Base-by-base conservation (phyloP, 1,284 basidiomycete genomes). In the Phylloboletellus chloephorus region DNA sequence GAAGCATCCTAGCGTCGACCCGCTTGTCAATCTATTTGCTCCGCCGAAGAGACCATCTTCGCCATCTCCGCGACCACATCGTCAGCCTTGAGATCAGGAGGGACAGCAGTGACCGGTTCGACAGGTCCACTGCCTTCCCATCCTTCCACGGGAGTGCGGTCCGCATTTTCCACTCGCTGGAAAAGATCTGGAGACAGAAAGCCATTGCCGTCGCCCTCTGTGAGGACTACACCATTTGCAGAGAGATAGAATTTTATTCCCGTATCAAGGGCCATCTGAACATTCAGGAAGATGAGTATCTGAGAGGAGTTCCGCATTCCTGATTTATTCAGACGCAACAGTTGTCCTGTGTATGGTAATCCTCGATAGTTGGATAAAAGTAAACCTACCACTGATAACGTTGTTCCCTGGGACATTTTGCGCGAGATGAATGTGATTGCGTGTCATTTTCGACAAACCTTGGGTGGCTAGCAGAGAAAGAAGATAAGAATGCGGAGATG, bases 391-490 rank as follows among this genome's bases (percentile, higher is more conserved):
- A 49, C 87, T 90, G 43, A 85, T 76, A 32, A 89, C 78, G 7
- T 75, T 74, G 2, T 73, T 66, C 1, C 75, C 74, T 11, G 71
- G 65, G 6, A 85, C 68, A 35, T 81, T 79, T 61, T 87, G 81
- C 0, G 92, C 90, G 9, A 94, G 72, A 58, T 95, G 92, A 36
- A 95, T 85, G 55, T 95, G 89, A 50, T 90, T 92, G 19, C 91
- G 73, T 11, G 64, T 72, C 91, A 93, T 94, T 47, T 74, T 80
- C n/a, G 82, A 88, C 11, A 95, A 65, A 0, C 90, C 91, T 52
- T 83, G 68, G 20, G 64, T 67, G 32, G 74, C 80, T 87, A 48
- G 26, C 13, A 32, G 31, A 30, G 10, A 13, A 22, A 11, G 15
- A 15, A 12, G n/a, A 2, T 32, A 13, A n/a, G 16, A 11, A 26